These are phyloP conservation scores for Acanthamoeba healyi DNA, from an alignment of 208 protist species.

Conservation along the genomic window DNA sequence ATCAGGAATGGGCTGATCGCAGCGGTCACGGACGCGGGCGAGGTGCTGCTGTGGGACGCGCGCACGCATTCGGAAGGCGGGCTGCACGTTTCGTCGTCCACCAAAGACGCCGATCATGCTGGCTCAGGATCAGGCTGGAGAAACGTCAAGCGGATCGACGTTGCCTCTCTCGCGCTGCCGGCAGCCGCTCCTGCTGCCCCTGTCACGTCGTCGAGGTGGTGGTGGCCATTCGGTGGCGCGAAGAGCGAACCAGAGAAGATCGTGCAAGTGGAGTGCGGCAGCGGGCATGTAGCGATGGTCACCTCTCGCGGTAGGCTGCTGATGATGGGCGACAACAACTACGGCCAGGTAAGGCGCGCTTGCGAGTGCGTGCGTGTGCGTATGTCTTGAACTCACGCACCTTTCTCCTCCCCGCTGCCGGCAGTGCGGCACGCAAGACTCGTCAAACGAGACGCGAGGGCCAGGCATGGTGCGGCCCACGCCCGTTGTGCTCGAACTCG, in stretches of 20 bases:
- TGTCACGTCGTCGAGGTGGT: neutral
- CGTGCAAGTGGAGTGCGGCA: neutral
- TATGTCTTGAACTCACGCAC: neutral
- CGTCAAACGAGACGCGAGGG: conserved; percentile 12
- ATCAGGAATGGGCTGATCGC: conserved; percentile 18
- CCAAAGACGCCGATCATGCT: neutral
- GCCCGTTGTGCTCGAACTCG: conserved; percentile 8
- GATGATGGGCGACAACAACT: conserved; percentile 30
- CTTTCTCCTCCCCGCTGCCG: neutral
- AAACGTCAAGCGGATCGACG: neutral
- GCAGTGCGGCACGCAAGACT: conserved; percentile 23
- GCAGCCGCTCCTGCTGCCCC: neutral
- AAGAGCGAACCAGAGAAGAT: neutral
- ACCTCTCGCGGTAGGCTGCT: conserved; percentile 2
- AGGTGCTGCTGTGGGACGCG: conserved; percentile 19
- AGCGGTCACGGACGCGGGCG: neutral
- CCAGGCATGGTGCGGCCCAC: conserved; percentile 20
- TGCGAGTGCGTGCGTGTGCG: neutral
- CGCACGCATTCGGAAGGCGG: neutral
- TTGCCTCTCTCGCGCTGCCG: neutral
- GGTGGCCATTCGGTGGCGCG: conserved; percentile 1
- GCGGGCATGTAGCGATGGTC: neutral
- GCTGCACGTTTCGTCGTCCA: neutral
- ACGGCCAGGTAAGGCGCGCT: neutral
- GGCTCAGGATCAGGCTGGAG: neutral